Conservation (phyloP, 2,329 filamentous ascomycete species). For the Colletotrichum noveboracense region DNA sequence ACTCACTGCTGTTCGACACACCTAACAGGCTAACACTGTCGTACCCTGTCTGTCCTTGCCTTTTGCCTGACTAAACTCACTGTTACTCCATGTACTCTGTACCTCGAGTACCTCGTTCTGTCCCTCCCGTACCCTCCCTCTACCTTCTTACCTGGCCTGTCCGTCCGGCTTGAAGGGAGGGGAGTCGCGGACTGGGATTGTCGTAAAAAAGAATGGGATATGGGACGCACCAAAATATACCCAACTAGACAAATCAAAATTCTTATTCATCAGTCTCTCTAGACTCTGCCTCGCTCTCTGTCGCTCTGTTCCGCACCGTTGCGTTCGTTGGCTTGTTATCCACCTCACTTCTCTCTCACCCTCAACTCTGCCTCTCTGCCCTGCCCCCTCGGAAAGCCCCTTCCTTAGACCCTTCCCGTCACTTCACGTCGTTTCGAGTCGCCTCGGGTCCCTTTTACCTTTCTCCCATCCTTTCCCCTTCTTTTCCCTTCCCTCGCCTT, state of each 20-base stretch:
- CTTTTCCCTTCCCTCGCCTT: slow-evolving; percentile 22
- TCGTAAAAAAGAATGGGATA: slow-evolving; percentile 14
- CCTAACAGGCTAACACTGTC: neutral
- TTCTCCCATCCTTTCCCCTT: neutral
- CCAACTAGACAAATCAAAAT: slow-evolving; percentile 14
- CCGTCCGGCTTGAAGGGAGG: neutral
- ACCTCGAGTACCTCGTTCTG: neutral
- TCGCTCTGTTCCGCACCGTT: neutral
- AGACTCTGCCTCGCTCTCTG: slow-evolving; percentile 9
- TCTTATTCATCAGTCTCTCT: neutral
- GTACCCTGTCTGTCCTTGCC: neutral
- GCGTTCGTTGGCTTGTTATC: neutral
- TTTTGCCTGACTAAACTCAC: neutral
- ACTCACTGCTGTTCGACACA: neutral
- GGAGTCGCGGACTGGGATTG: neutral
- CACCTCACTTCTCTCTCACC: neutral
- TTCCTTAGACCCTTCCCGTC: neutral
- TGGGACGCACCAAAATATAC: slow-evolving; percentile 20
- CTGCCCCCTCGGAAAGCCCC: neutral
- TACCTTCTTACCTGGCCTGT: neutral
- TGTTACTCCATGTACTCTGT: neutral
- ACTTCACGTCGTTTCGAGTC: neutral
- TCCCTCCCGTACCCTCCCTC: neutral
- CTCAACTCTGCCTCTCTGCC: neutral
- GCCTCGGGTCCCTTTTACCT: neutral